phyloP scores from a whole-genome alignment of 352 stramenopile species.

The Blastocystis sp. region DNA sequence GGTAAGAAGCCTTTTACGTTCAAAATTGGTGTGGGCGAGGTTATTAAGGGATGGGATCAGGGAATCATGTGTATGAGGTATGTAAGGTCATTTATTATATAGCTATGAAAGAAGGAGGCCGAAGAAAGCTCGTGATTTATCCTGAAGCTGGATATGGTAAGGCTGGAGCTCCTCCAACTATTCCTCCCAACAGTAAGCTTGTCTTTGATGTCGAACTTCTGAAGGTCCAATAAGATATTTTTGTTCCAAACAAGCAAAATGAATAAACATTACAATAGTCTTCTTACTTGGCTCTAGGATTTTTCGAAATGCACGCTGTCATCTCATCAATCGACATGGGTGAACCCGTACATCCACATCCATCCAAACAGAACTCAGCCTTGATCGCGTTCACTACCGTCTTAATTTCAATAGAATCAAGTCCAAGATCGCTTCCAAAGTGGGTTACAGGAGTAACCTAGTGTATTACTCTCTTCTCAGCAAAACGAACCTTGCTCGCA shows the following conservation, averaged over 20 bases:
- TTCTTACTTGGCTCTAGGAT: conserved; percentile 56
- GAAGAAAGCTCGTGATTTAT: conserved; percentile 73
- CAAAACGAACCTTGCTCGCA: conserved; percentile 33
- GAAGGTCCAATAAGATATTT: conserved; percentile 65
- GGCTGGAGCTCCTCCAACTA: conserved; percentile 73
- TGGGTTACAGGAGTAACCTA: conserved; percentile 58
- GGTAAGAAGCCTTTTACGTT: conserved; percentile 64
- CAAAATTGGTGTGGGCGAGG: conserved; percentile 67
- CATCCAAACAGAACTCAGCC: conserved; percentile 58
- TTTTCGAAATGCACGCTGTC: conserved; percentile 42
- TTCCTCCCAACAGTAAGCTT: conserved; percentile 79
- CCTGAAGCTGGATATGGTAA: conserved; percentile 79
- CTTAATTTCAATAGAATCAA: conserved; percentile 47
- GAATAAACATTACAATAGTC: conserved; percentile 10
- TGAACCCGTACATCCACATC: not conserved
- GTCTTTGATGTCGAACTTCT: conserved; percentile 85
- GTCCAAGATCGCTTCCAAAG: conserved; percentile 44
- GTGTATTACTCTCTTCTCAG: not conserved
- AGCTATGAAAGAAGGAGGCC: conserved; percentile 60
- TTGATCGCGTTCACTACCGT: conserved; percentile 44
- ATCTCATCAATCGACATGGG: conserved; percentile 49
- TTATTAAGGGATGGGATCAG: conserved; percentile 82
- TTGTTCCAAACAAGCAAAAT: conserved; percentile 28
- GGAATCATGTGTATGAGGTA: conserved; percentile 70
- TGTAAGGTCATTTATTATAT: not conserved